A percentile compares a stretch with the other conserved stretches of the same genome.
Conservation (phyloP, 2,329 filamentous ascomycete species). For the Sclerotinia trifoliorum region DNA sequence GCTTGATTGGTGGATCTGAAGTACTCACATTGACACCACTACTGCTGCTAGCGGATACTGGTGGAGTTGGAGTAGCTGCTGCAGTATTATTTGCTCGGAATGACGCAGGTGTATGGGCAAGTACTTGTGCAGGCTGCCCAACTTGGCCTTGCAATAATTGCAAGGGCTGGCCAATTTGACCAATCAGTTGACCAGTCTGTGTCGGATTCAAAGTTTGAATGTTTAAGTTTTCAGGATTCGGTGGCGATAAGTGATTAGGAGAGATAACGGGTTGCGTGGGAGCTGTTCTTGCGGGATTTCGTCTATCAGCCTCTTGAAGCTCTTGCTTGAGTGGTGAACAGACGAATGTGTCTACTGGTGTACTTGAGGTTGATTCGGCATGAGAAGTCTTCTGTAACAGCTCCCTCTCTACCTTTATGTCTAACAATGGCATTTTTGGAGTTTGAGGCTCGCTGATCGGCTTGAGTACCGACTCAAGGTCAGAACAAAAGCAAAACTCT, state of each 20-base stretch:
- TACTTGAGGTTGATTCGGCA: background rate
- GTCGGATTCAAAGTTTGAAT: background rate
- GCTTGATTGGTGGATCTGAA: background rate
- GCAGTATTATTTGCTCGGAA: background rate
- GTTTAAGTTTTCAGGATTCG: background rate
- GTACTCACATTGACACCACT: background rate
- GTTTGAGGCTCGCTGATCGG: background rate
- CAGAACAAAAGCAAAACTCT: background rate
- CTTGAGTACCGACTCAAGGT: background rate
- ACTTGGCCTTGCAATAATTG: background rate
- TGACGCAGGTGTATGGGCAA: background rate
- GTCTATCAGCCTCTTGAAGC: background rate
- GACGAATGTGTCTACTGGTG: background rate
- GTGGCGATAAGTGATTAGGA: background rate
- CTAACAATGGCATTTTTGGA: background rate
- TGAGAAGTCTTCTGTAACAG: background rate
- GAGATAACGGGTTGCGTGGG: too few species aligned
- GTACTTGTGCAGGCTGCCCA: background rate
- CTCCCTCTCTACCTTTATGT: background rate
- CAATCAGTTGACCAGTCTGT: background rate
- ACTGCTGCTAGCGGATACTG: background rate
- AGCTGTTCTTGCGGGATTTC: fast-evolving
- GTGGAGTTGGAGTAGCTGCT: background rate
- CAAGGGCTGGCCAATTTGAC: background rate
- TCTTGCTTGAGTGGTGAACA: background rate